Conservation (phyloP, 2,329 filamentous ascomycete species). For the Fusarium anthophilum region DNA sequence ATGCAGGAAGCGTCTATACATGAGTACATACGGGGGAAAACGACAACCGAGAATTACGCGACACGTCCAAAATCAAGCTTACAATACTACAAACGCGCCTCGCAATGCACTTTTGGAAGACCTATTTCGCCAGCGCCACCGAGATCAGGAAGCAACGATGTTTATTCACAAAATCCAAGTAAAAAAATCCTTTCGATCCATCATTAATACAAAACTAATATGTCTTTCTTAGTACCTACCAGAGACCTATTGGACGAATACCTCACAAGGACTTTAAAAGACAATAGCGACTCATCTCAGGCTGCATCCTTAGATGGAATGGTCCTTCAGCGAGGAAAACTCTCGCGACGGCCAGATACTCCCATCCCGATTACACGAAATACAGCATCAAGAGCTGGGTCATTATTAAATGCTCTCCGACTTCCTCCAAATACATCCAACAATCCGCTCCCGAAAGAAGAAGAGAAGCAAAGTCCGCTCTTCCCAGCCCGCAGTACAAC, state of each 20-base stretch:
- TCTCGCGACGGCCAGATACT: background rate
- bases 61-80: background rate
- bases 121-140: background rate
- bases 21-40: background rate
- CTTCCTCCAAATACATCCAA: fast-evolving
- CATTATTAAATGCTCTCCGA: background rate
- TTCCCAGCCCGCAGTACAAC: background rate
- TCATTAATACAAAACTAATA: background rate
- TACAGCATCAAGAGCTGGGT: fast-evolving
- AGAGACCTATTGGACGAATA: background rate
- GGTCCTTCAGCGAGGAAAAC: background rate
- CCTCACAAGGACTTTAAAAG: too few relatives aligned
- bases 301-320: fast-evolving
- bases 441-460: fast-evolving
- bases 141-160: fast-evolving
- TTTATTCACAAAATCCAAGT: fast-evolving
- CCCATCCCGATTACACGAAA: background rate
- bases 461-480: background rate
- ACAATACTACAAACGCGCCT: fast-evolving
- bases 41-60: background rate
- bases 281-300: background rate
- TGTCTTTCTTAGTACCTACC: background rate
- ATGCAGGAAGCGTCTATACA: background rate
- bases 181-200: fast-evolving
- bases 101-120: background rate